Conservation (phyloP, 805 yeast genomes). For the Metschnikowia similis region DNA sequence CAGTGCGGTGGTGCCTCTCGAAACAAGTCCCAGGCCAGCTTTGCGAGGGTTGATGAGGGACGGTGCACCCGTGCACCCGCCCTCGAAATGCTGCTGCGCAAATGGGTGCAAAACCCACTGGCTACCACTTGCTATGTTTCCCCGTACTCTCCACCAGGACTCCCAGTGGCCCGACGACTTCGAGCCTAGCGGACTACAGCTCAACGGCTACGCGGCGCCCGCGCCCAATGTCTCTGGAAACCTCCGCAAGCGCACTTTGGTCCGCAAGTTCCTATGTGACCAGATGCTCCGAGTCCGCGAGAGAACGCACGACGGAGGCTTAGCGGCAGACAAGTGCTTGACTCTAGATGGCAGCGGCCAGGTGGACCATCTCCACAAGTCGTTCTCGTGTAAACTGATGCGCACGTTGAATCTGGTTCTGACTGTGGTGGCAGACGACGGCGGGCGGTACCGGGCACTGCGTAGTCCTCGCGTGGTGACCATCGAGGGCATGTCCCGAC, state of each 20-base stretch:
- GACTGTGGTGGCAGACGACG: neutral
- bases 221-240: constrained; percentile 2
- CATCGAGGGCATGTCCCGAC: constrained; percentile 35
- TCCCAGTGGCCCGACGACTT: neutral
- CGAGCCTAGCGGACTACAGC: neutral
- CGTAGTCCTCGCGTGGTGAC: constrained; percentile 23
- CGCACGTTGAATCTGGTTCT: neutral
- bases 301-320: neutral
- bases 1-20: too few species aligned
- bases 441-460: neutral
- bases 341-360: neutral
- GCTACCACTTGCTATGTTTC: constrained; percentile 15
- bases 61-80: neutral
- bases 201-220: neutral
- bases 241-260: constrained; percentile 11
- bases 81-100: neutral
- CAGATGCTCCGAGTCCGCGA: constrained; percentile 13
- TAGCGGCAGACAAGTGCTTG: neutral
- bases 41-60: too few species aligned
- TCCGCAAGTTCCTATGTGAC: constrained; percentile 10
- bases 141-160: neutral
- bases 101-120: constrained; percentile 8
- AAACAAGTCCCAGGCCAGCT: too few species aligned
- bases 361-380: neutral
- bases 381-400: constrained; percentile 1